These are phyloP conservation scores for Sordariomycetes sp. DNA, from an alignment of 2,329 filamentous ascomycete genomes.

Conservation along the genomic window DNA sequence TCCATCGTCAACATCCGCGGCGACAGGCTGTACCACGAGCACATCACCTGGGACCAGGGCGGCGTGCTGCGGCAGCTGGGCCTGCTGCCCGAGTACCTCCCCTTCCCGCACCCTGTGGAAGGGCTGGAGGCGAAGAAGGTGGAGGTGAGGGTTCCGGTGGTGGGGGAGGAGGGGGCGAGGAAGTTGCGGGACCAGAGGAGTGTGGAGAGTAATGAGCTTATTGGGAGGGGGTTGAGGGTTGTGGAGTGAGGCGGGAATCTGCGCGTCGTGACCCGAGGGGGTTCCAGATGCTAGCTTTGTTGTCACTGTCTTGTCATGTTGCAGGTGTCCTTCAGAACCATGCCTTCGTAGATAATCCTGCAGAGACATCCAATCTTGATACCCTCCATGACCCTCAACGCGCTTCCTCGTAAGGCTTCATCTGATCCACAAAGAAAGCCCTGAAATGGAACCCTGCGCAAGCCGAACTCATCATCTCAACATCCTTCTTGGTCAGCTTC, in stretches of 20 bases:
- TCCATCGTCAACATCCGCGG: conserved; percentile 50
- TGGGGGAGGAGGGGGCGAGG: conserved; percentile 15
- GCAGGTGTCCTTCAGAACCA: too few species aligned
- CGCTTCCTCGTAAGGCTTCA: too few species aligned
- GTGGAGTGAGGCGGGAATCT: neutral
- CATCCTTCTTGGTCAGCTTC: too few species aligned
- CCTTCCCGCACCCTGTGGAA: conserved; percentile 35
- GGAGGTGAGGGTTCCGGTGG: conserved; percentile 18
- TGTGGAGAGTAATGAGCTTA: conserved; percentile 7
- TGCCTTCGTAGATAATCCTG: too few species aligned
- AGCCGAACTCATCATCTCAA: too few species aligned
- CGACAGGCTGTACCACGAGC: conserved; percentile 51
- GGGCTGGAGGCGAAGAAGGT: conserved; percentile 7
- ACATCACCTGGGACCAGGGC: conserved; percentile 56
- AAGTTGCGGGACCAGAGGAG: conserved; percentile 11
- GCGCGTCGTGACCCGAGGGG: too few species aligned
- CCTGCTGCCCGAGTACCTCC: conserved; percentile 42
- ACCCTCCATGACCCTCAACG: too few species aligned
- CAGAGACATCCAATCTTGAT: too few species aligned
- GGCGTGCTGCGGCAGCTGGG: conserved; percentile 48
- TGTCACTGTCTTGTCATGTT: too few species aligned
- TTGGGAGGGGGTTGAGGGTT: neutral
- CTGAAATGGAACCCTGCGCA: too few species aligned
- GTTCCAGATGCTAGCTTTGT: too few species aligned
- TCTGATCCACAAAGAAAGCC: too few species aligned